Evolutionary conservation across 331 rosid species (phyloP).

Genomic region (Dryas integrifolia): DNA sequence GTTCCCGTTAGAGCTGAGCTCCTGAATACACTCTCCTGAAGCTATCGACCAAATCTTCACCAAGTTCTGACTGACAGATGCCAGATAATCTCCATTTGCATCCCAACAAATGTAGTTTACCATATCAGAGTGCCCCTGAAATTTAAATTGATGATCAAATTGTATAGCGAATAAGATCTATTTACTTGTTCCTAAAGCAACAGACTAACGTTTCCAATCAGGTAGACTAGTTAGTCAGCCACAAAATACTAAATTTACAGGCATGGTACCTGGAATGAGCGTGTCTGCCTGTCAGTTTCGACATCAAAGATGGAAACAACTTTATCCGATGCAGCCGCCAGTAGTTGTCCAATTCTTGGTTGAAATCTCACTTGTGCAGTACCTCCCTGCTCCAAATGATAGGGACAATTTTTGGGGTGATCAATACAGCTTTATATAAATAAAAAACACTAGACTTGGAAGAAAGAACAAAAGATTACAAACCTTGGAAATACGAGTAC

Average conservation of each 20-base stretch:
- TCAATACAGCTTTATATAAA: slow-evolving; percentile 25
- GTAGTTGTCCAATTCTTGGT: slow-evolving; percentile 64
- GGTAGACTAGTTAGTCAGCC: background rate
- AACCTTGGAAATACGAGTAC: slow-evolving; percentile 65
- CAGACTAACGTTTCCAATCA: slow-evolving; percentile 8
- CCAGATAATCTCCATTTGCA: slow-evolving; percentile 70
- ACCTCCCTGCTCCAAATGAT: slow-evolving; percentile 62
- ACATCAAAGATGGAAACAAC: slow-evolving; percentile 75
- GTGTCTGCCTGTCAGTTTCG: slow-evolving; percentile 61
- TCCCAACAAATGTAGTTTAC: slow-evolving; percentile 77
- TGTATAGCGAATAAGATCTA: background rate
- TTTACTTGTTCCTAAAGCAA: background rate
- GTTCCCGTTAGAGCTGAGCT: slow-evolving; percentile 67
- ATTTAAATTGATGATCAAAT: slow-evolving; percentile 8
- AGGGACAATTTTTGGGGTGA: slow-evolving; percentile 29
- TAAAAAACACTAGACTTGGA: background rate
- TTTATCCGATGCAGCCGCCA: slow-evolving; percentile 72
- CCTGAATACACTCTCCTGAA: slow-evolving; percentile 75
- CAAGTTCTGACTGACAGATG: slow-evolving; percentile 71
- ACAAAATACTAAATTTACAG: background rate
- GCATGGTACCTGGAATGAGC: slow-evolving; percentile 50
- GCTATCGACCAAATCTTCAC: slow-evolving; percentile 70
- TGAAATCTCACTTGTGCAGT: slow-evolving; percentile 76
- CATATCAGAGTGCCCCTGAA: slow-evolving; percentile 63
- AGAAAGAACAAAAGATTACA: slow-evolving; percentile 16